Base-by-base conservation (phyloP, 768 basidiomycete genomes). In the Naematelia encephala region DNA sequence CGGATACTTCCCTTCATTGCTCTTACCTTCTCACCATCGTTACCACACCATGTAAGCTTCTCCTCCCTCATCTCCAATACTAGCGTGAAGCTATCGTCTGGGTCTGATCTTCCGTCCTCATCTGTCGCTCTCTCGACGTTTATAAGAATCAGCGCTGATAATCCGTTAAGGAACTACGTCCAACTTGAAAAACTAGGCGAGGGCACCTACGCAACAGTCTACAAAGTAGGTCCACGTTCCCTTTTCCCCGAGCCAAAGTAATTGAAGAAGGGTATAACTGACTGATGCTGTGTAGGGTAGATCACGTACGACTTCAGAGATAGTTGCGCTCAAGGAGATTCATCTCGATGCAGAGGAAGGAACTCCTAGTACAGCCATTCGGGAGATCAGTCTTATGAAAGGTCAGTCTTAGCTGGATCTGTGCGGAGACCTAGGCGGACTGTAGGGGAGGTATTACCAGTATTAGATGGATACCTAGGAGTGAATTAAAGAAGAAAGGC, bases 281-380 rank as follows among this genome's bases (percentile, higher is more conserved):
- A 52, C 61, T 62, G 57, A 56, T 42, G 23, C 26, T 16, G 1
- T 21, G 52, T 49, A 78, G 75, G 96, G 96, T 14, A 87, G 94
- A 63, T 96, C 92, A 21, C 82, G 93, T 61, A 91, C 91, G 28
- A 98, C 93, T n/a, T 96, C 96, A 69, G 96, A 98, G 78, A 91
- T 96, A 53, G 96, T 99, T 16, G 96, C 96, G 12, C 79, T 99
- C 57, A 99, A 99, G 78, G 96, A 99, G 81, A 99, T 99, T 64
- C 93, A 98, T 73, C 88, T 99, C 60, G 96, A 99, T 81, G 90
- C 96, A 3, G 96, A 99, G 79, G 96, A 99, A 80, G 96, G 96
- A 29, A 99, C 96, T 0, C 96, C 96, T 28, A 92, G 90, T 47
- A 99, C 96, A 13, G 96, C 96, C 55, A 99, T 99, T 76, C 87